Evolutionary conservation across 108 stramenopile genomes (phyloP).

Genomic region (Stephanodiscus minutulus): DNA sequence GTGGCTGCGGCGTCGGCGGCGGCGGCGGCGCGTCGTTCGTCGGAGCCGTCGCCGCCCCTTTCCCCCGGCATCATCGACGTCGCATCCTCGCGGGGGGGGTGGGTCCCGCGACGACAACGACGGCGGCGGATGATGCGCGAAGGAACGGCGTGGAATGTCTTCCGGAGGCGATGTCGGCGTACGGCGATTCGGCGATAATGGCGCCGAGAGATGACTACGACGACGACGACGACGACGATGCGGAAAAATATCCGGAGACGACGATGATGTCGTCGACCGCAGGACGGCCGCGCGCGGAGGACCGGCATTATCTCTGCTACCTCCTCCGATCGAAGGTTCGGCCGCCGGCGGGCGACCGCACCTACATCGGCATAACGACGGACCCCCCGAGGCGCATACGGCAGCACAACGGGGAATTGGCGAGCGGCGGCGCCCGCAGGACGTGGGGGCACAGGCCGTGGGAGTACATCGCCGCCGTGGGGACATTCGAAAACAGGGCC

Average conservation of each 20-base stretch:
- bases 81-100: too few relatives aligned
- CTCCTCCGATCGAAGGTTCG: constrained; percentile 50
- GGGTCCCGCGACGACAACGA: too few relatives aligned
- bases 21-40: too few relatives aligned
- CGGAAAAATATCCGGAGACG: background rate
- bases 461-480: constrained; percentile 50
- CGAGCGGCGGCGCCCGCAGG: constrained; percentile 55
- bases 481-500: constrained; percentile 56
- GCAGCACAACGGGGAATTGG: constrained; percentile 65
- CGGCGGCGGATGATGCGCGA: too few relatives aligned
- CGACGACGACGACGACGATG: background rate
- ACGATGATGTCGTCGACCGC: constrained; percentile 47
- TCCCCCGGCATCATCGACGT: too few relatives aligned
- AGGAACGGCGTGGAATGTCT: background rate
- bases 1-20: too few relatives aligned
- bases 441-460: constrained; percentile 69
- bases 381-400: constrained; percentile 54
- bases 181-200: background rate
- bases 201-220: too few relatives aligned
- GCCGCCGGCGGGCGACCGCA: constrained; percentile 57
- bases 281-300: too few relatives aligned
- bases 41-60: too few relatives aligned
- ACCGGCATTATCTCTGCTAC: constrained; percentile 34
- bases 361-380: constrained; percentile 67
- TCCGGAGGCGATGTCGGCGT: too few relatives aligned